These are phyloP conservation scores for Macrophomina tecta DNA, from an alignment of 2,329 filamentous ascomycete genomes.

Conservation along the genomic window DNA sequence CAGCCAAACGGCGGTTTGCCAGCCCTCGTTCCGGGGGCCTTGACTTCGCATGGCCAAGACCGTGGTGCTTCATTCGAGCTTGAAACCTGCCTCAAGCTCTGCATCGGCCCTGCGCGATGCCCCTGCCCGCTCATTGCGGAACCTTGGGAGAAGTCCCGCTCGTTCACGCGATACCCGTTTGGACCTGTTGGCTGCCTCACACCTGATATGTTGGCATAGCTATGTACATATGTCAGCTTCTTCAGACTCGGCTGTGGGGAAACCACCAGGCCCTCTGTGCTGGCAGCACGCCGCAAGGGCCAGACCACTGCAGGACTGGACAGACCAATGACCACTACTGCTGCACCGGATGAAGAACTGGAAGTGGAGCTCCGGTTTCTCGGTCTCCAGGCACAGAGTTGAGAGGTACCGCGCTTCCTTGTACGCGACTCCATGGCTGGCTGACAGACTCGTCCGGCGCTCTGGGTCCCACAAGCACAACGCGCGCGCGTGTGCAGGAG, in stretches of 20 bases:
- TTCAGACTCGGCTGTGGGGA: neutral
- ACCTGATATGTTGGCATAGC: neutral
- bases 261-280: neutral
- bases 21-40: neutral
- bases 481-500: neutral
- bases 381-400: constrained; percentile 11
- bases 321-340: neutral
- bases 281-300: neutral
- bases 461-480: neutral
- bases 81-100: neutral
- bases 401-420: neutral
- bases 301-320: neutral
- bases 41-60: neutral
- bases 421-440: constrained; percentile 11
- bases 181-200: neutral
- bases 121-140: constrained; percentile 2
- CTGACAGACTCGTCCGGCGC: neutral
- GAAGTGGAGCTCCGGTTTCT: constrained; percentile 16
- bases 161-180: constrained; percentile 12
- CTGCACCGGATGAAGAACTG: neutral
- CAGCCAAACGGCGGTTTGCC: neutral
- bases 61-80: neutral
- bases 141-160: constrained; percentile 11
- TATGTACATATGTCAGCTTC: constrained; percentile 16
- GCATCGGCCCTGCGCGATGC: neutral